These are phyloP conservation scores for Kodamaea sagamina DNA, from an alignment of 805 yeast species.

Conservation along the genomic window DNA sequence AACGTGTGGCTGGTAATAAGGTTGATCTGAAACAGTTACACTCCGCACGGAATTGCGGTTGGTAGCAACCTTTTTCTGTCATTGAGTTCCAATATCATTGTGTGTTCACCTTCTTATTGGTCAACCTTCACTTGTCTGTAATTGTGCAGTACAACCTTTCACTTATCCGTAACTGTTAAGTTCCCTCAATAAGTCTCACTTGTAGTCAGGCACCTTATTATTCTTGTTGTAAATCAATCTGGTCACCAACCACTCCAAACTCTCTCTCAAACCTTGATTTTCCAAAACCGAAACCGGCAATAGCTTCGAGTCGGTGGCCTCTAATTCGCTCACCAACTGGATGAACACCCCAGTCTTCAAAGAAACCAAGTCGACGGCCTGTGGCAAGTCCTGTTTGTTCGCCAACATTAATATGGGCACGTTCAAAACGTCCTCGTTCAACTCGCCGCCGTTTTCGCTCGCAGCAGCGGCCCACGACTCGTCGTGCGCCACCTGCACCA, in stretches of 20 bases:
- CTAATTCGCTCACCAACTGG: constrained; percentile 75
- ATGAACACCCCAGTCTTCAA: constrained; percentile 81
- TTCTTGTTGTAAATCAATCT: constrained; percentile 68
- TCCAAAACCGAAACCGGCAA: constrained; percentile 85
- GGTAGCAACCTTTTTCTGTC: too few relatives aligned
- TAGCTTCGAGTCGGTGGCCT: constrained; percentile 89
- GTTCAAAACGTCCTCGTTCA: constrained; percentile 42
- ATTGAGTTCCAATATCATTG: too few relatives aligned
- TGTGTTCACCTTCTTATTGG: too few relatives aligned
- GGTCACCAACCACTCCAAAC: constrained; percentile 84
- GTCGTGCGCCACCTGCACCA: constrained; percentile 49
- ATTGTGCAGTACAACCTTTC: too few relatives aligned
- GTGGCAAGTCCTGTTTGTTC: constrained; percentile 80
- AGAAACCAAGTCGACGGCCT: constrained; percentile 49
- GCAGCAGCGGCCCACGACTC: constrained; percentile 37
- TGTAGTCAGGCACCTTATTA: constrained; percentile 60
- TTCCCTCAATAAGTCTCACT: constrained; percentile 19
- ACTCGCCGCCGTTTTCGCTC: constrained; percentile 16
- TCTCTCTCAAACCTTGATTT: constrained; percentile 81
- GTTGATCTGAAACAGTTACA: too few relatives aligned
- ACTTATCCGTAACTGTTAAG: constrained; percentile 14
- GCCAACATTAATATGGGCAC: constrained; percentile 94
- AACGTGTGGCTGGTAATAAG: too few relatives aligned
- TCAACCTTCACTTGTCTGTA: too few relatives aligned
- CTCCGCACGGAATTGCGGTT: too few relatives aligned